These are phyloP conservation scores for Alternaria brassicae DNA, from an alignment of 2,329 filamentous ascomycete species.

Conservation along the genomic window DNA sequence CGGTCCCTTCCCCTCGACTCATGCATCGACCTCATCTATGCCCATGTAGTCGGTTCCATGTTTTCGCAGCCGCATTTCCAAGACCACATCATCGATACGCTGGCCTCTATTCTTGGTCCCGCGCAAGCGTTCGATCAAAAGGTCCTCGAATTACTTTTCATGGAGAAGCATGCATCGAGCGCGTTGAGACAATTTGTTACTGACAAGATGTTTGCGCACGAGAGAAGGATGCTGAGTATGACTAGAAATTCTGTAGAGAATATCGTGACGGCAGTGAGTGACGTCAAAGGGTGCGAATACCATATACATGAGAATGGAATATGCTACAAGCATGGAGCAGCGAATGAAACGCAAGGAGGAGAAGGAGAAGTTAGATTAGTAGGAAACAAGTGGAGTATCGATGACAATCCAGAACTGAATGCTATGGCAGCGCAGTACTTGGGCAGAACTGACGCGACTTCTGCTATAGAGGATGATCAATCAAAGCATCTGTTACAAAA, in stretches of 20 bases:
- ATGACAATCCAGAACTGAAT: background rate
- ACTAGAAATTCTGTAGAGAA: constrained; percentile 8
- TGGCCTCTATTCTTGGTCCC: constrained; percentile 1
- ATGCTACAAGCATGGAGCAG: constrained; percentile 9
- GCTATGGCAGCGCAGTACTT: background rate
- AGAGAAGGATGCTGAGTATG: constrained; percentile 18
- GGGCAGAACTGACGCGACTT: background rate
- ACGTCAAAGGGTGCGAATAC: constrained; percentile 9
- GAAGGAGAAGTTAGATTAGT: background rate
- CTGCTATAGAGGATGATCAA: too few species aligned
- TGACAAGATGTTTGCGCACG: constrained; percentile 21
- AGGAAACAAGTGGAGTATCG: background rate
- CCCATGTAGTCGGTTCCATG: constrained; percentile 23
- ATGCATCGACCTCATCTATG: constrained; percentile 24
- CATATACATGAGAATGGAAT: constrained; percentile 10
- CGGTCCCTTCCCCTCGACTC: constrained; percentile 2
- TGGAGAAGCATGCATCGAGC: constrained; percentile 10
- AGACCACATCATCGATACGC: constrained; percentile 20
- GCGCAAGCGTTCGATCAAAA: constrained; percentile 15
- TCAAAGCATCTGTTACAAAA: too few species aligned
- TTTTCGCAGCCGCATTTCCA: constrained; percentile 21
- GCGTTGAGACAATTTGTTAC: constrained; percentile 7
- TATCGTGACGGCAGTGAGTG: background rate
- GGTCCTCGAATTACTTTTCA: constrained; percentile 9
- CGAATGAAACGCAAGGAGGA: too few species aligned